Conservation (phyloP, 1,139 yeast species). For the Magnusiomyces suaveolens region DNA sequence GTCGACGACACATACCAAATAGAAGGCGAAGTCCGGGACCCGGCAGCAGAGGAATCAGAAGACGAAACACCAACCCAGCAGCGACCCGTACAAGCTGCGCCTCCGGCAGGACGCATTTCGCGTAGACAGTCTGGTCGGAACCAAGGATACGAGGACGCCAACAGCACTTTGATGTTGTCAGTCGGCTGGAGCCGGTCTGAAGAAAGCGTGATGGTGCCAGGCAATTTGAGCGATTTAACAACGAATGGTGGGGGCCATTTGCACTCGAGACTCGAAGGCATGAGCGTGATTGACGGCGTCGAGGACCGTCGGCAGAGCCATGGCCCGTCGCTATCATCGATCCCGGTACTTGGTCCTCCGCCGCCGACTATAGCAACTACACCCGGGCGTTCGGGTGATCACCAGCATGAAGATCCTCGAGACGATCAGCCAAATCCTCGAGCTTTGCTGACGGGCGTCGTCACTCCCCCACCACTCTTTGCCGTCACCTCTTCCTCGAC, state of each 20-base stretch:
- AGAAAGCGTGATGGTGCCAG: not conserved
- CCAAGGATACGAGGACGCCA: not conserved
- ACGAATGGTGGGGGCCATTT: not conserved
- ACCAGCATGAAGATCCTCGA: not conserved
- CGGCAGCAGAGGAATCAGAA: not conserved
- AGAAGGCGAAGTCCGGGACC: not conserved
- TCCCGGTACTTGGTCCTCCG: conserved; percentile 2
- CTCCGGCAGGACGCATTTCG: not conserved
- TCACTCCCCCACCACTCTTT: conserved; percentile 4
- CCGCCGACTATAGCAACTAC: not conserved
- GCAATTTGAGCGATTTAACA: not conserved
- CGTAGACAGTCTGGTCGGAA: not conserved
- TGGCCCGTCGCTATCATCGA: not conserved
- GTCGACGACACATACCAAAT: conserved; percentile 6
- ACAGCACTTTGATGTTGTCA: not conserved
- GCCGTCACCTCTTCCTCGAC: not conserved
- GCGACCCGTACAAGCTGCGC: not conserved
- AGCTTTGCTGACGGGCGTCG: not conserved
- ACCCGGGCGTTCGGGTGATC: not conserved
- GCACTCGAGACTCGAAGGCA: not conserved
- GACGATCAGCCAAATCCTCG: not conserved
- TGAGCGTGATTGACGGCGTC: not conserved
- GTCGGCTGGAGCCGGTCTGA: not conserved
- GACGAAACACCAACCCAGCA: not conserved
- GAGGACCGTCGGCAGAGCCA: not conserved